Percentiles rank a stretch among this genome's conserved stretches.
Evolutionary conservation across 225 moss, liverwort and hornwort genomes (phyloP).

Genomic region (Climacium dendroides): DNA sequence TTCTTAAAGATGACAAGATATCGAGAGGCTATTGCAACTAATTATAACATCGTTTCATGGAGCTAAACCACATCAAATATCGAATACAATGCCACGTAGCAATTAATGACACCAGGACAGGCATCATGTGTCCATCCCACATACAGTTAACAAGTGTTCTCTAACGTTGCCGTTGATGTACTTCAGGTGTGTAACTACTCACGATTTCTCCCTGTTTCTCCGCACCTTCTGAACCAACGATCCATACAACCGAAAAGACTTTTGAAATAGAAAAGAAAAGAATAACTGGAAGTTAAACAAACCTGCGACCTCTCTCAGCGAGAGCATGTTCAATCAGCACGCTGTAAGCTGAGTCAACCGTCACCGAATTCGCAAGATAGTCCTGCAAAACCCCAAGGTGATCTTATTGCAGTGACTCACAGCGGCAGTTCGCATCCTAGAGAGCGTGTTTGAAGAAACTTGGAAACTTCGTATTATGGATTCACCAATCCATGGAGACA

Average conservation of each 20-base stretch:
- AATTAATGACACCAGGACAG: not conserved
- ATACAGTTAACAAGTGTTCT: not conserved
- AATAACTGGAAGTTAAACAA: not conserved
- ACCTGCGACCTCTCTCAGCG: conserved; percentile 98
- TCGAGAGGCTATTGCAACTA: not conserved
- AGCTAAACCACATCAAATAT: not conserved
- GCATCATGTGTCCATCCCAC: not conserved
- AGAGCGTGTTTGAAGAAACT: not conserved
- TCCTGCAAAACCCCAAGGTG: conserved; percentile 43
- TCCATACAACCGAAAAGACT: not conserved
- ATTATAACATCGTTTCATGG: not conserved
- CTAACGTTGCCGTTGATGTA: not conserved
- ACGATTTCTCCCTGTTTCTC: not conserved
- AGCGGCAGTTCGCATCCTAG: not conserved
- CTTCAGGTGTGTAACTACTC: not conserved
- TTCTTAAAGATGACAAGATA: not conserved
- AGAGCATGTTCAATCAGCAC: conserved; percentile 93
- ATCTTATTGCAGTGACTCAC: not conserved
- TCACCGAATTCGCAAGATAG: conserved; percentile 89
- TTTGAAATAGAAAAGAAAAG: not conserved
- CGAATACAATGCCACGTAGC: not conserved
- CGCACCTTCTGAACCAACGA: not conserved
- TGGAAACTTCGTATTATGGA: not conserved
- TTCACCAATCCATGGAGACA: not conserved
- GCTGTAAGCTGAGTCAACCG: conserved; percentile 91